These are phyloP conservation scores for Mortierella antarctica DNA, from an alignment of 192 early-diverging fungal genomes.

Conservation along the genomic window DNA sequence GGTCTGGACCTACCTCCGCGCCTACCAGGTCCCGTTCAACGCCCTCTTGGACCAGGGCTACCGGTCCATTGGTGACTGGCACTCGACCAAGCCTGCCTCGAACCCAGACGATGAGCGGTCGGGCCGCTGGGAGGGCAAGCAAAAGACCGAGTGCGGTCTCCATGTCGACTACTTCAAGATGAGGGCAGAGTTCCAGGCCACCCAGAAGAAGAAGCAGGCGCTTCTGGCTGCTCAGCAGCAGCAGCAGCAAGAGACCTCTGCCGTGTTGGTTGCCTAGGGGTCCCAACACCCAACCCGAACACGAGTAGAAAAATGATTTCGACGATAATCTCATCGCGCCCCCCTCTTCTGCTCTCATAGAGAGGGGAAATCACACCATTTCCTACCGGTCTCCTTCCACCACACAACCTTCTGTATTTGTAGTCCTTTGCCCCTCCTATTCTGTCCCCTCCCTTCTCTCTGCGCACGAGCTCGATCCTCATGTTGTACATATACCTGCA, in stretches of 20 bases:
- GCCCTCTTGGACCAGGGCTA: constrained; percentile 89
- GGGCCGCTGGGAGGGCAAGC: constrained; percentile 88
- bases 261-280: constrained; percentile 4
- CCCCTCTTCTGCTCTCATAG: no score
- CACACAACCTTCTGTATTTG: no score
- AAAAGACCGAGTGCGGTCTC: constrained; percentile 94
- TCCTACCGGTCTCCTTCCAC: no score
- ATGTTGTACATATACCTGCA: no score
- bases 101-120: constrained; percentile 80
- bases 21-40: constrained; percentile 91
- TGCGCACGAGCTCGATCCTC: no score
- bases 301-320: no score
- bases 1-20: constrained; percentile 87
- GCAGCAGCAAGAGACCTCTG: background rate
- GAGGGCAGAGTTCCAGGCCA: constrained; percentile 80
- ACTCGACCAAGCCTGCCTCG: constrained; percentile 81
- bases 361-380: no score
- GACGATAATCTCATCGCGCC: no score
- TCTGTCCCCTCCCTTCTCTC: no score
- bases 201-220: constrained; percentile 76
- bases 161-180: constrained; percentile 98
- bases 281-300: background rate
- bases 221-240: constrained; percentile 23
- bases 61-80: constrained; percentile 92
- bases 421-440: no score